Conservation (phyloP, 352 stramenopile species). For the Phytophthora sp. region DNA sequence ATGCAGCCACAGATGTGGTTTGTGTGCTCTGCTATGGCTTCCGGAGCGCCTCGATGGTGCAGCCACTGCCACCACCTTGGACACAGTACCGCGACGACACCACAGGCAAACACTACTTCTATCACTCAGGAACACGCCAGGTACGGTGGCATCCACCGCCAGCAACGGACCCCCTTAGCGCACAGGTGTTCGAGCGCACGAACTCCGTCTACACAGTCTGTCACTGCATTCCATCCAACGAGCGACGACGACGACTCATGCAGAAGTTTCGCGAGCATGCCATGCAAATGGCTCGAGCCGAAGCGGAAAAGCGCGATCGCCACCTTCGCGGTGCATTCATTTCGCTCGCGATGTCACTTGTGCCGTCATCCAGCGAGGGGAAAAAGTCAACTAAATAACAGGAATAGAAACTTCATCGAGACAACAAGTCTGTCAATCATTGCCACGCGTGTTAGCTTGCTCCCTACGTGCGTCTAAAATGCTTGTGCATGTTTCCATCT, state of each 20-base stretch:
- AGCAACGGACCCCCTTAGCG: conserved; percentile 39
- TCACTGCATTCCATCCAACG: conserved; percentile 60
- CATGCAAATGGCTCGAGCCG: conserved; percentile 35
- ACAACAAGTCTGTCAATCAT: too few species aligned
- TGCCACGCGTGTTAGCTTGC: too few species aligned
- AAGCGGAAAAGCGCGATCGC: conserved; percentile 49
- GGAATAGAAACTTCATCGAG: neutral
- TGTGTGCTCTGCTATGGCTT: conserved; percentile 59
- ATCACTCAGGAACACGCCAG: conserved; percentile 37
- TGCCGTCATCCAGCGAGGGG: conserved; percentile 1
- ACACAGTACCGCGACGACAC: conserved; percentile 56
- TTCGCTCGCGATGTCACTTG: conserved; percentile 48
- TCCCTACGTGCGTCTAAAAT: conserved; percentile 62
- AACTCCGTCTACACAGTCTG: conserved; percentile 67
- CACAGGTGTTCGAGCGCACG: conserved; percentile 60
- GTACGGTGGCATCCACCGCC: conserved; percentile 55
- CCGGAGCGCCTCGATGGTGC: conserved; percentile 37
- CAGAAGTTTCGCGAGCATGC: conserved; percentile 62
- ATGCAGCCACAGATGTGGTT: conserved; percentile 55
- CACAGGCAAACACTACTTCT: conserved; percentile 61
- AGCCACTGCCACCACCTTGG: conserved; percentile 47
- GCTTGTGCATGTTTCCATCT: conserved; percentile 84
- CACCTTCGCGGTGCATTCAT: conserved; percentile 60
- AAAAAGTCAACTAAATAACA: conserved; percentile 13
- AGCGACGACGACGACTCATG: conserved; percentile 52